Conservation (phyloP, 2,329 filamentous ascomycete genomes). For the Colletotrichum gigasporum region DNA sequence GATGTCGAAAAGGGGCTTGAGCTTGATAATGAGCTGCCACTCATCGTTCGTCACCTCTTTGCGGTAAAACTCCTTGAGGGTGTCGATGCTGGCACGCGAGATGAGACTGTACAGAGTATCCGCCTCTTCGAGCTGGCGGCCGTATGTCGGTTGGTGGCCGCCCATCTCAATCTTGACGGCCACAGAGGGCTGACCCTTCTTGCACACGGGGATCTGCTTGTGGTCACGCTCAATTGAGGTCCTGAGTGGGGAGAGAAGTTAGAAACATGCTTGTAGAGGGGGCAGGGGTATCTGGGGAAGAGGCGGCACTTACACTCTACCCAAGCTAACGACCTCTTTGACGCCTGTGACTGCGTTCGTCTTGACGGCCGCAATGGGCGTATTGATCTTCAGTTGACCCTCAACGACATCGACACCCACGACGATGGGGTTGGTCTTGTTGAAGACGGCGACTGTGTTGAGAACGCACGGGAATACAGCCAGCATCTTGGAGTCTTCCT, state of each 20-base stretch:
- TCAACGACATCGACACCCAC: conserved; percentile 96
- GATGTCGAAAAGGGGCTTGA: conserved; percentile 95
- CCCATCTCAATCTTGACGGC: conserved; percentile 98
- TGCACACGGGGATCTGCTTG: conserved; percentile 91
- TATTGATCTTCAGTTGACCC: conserved; percentile 85
- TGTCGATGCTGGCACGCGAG: conserved; percentile 89
- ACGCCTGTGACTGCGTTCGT: conserved; percentile 79
- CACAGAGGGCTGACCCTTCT: conserved; percentile 96
- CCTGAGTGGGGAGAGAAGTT: conserved; percentile 59
- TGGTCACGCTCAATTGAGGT: conserved; percentile 97
- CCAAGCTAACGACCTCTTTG: conserved; percentile 86
- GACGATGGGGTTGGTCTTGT: conserved; percentile 96
- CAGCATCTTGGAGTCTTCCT: conserved; percentile 94
- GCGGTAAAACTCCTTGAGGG: conserved; percentile 94
- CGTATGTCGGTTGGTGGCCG: conserved; percentile 90
- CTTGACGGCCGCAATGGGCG: conserved; percentile 89
- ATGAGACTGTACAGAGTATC: conserved; percentile 90
- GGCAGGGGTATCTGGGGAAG: conserved; percentile 3
- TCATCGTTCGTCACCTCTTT: conserved; percentile 90
- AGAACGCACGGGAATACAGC: conserved; percentile 98
- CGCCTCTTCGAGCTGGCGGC: conserved; percentile 91
- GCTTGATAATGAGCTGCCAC: conserved; percentile 92
- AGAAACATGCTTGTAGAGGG: conserved; percentile 15
- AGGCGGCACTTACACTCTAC: conserved; percentile 97
- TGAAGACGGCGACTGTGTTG: conserved; percentile 91